These are phyloP conservation scores for Alternaria arborescens DNA, from an alignment of 2,329 filamentous ascomycete genomes.

Conservation along the genomic window DNA sequence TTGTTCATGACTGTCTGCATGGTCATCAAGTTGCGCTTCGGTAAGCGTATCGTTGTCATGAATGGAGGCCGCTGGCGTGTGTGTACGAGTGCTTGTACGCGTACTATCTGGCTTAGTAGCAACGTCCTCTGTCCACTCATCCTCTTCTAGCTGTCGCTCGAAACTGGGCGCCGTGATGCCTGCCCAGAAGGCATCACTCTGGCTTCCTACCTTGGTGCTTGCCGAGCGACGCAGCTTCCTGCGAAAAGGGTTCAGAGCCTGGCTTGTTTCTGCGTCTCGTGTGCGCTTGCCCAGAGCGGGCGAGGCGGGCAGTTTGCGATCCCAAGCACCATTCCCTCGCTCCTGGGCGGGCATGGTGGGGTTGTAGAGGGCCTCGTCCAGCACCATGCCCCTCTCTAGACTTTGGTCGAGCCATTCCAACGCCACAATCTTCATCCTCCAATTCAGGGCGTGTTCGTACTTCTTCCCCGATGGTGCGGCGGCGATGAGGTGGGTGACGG, in stretches of 20 bases:
- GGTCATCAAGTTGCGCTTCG: constrained; percentile 27
- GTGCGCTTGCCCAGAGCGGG: constrained; percentile 53
- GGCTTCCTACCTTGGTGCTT: constrained; percentile 81
- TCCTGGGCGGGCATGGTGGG: constrained; percentile 73
- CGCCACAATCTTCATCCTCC: constrained; percentile 81
- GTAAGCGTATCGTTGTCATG: constrained; percentile 19
- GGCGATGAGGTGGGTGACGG: constrained; percentile 87
- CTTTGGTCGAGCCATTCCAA: constrained; percentile 87
- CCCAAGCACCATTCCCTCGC: constrained; percentile 81
- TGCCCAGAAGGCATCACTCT: constrained; percentile 87
- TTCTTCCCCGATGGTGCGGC: constrained; percentile 83
- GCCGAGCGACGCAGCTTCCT: constrained; percentile 88
- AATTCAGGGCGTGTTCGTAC: constrained; percentile 84
- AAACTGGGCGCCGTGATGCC: constrained; percentile 72
- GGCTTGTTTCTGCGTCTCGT: constrained; percentile 39
- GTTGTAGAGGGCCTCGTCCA: constrained; percentile 87
- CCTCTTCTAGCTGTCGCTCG: constrained; percentile 33
- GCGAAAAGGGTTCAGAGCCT: constrained; percentile 58
- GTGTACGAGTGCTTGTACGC: constrained; percentile 21
- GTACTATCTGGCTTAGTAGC: constrained; percentile 32
- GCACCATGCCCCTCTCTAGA: constrained; percentile 83
- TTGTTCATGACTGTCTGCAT: constrained; percentile 18
- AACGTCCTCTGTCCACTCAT: constrained; percentile 48
- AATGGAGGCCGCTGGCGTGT: constrained; percentile 14
- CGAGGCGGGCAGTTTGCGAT: constrained; percentile 52